Conservation (phyloP, 108 stramenopile genomes). For the Heterococcus sp. region DNA sequence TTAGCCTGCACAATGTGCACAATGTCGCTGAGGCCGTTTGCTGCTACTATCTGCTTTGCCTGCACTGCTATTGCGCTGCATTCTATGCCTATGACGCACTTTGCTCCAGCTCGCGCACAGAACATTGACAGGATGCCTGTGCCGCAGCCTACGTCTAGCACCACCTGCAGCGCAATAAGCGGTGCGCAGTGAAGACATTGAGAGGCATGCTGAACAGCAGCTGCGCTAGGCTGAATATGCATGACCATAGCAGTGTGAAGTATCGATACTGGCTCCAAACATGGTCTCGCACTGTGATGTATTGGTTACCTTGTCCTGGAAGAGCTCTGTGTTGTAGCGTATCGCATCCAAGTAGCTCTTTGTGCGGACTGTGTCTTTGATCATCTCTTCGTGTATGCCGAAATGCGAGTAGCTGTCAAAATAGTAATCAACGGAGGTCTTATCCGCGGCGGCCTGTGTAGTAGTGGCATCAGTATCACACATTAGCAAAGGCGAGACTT, state of each 20-base stretch:
- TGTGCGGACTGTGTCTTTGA: conserved; percentile 81
- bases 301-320: conserved; percentile 57
- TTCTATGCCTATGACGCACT: conserved; percentile 79
- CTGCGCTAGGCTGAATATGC: too few species aligned
- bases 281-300: too few species aligned
- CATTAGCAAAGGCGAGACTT: neutral
- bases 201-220: too few species aligned
- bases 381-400: conserved; percentile 96
- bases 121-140: conserved; percentile 90
- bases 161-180: neutral
- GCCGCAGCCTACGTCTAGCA: conserved; percentile 94
- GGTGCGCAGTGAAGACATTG: too few species aligned
- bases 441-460: neutral
- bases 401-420: conserved; percentile 76
- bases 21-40: conserved; percentile 75
- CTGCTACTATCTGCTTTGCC: conserved; percentile 70
- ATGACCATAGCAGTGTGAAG: too few species aligned
- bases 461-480: neutral
- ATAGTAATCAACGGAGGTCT: conserved; percentile 35
- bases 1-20: conserved; percentile 81
- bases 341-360: conserved; percentile 63
- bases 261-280: too few species aligned
- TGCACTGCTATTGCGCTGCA: conserved; percentile 79
- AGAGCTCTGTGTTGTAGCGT: conserved; percentile 56
- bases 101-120: conserved; percentile 61